Evolutionary conservation across 2,329 filamentous ascomycete species (phyloP), one percentile per base, ranked within the genome.

Genomic region (Ascocoryne sarcoides): DNA sequence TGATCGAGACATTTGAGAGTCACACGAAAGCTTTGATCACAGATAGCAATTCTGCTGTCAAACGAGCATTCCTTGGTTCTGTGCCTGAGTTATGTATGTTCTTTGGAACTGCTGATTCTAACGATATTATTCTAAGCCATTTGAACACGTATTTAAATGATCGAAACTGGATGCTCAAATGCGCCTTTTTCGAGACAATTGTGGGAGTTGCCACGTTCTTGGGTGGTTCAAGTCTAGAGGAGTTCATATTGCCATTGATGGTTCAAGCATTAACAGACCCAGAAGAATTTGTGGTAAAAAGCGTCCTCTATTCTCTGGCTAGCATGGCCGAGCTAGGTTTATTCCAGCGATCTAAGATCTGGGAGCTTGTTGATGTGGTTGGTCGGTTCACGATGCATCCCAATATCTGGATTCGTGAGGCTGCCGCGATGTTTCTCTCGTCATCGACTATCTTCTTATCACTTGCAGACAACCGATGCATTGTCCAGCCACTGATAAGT

Each of bases 141-240:
- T 69, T 98, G 19, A 96, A 96, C 57, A 98, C 92, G 0, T 98
- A 98, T 55, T 66, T 98, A 7, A 98, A 98, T 51, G 92, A 96
- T 54, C 79, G 83, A 31, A 89, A 98, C 59, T 98, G 92, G 92
- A 87, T 87, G 60, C 67, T 98, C 21, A 95, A 95, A 61, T 95
- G 88, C 54, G 88, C 90, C 2, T 96, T 96, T 59, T 95, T 98
- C 55, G 89, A 95, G 56, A 86, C 88, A 0, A 87, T 96, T 18
- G 86, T 96, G 12, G 90, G 89, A 3, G 89, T 98, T 49, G 86
- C 89, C 3, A 78, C 85, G 1, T 95, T 95, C 52, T 76, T 96
- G 23, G 92, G 92, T 19, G 88, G 84, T 44, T 84, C 81, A 23
- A 93, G 82, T 51, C 66, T 98, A 21, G 92, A 98, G 61, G 88